phyloP scores from a whole-genome alignment of 306 rosid genomes.

The Prunus padus region DNA sequence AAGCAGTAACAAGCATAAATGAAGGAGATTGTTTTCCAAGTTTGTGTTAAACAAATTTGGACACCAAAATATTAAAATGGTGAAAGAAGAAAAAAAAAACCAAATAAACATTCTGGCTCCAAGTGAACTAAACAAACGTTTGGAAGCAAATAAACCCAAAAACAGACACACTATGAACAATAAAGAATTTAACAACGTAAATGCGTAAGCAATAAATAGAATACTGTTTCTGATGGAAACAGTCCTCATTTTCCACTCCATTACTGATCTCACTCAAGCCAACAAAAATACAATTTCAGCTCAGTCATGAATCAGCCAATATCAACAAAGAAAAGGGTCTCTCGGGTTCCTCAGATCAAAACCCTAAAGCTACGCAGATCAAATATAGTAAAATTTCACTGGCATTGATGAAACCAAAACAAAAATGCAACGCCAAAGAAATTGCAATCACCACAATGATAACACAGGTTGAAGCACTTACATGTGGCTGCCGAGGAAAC shows the following conservation, averaged over 20 bases:
- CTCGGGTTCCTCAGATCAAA: constrained; percentile 4
- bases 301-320: background rate
- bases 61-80: background rate
- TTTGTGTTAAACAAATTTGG: background rate
- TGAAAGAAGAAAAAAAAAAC: no score
- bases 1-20: background rate
- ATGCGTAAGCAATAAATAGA: background rate
- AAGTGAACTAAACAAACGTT: background rate
- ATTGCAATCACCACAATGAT: background rate
- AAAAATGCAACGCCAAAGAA: background rate
- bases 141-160: background rate
- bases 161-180: background rate
- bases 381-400: background rate
- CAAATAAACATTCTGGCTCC: background rate
- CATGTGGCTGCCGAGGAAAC: constrained; percentile 7
- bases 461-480: background rate
- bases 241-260: background rate
- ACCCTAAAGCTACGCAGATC: constrained; percentile 12
- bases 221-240: background rate
- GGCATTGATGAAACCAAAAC: background rate
- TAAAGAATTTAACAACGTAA: background rate
- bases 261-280: constrained; percentile 12
- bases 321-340: background rate
- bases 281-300: constrained; percentile 11
- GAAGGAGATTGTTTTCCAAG: background rate